Evolutionary conservation across 2,329 filamentous ascomycete species (phyloP), one percentile per base, ranked within the genome.

Genomic region (Venturia pyrina): DNA sequence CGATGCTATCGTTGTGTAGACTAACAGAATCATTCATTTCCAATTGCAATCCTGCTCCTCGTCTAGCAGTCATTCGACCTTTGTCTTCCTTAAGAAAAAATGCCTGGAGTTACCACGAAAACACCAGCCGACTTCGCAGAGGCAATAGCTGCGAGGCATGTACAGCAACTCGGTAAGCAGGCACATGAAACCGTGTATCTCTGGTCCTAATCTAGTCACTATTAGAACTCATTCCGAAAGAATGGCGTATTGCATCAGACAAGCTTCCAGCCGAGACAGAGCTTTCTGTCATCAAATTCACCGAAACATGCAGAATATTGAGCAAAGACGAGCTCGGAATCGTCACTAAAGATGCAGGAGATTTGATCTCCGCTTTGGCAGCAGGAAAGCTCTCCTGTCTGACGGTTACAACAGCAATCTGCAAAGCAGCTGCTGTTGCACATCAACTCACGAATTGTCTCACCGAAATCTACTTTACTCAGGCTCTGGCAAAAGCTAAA

Each of bases 311-410:
- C 34, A 43, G 62, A 8, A 53, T 56, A 8, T 28, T 60, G 24
- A 40, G 19, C 53, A 43, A 50, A 24, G 50, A 60, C 10, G 83
- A 85, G 68, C 70, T 84, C 21, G 77, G 80, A 32, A 83, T 85
- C 53, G 82, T 82, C 4, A 73, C 71, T n/a, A 75, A 75, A 60
- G 74, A 72, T 32, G 78, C 78, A 1, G 73, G 74, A 4, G 70
- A 75, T 0, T 74, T 82, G 10, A 71, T 81, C 11, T 67, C 74
- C n/a, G 76, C 76, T 53, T 70, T 81, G 11, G 76, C 76, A 40
- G 70, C 67, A 5, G 72, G 73, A 19, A 70, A 71, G 61, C 65
- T 79, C 11, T 77, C 70, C 40, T 74, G 74, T 64, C 68, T 76
- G 1, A 74, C 76, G 67, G 77, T 79, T 2, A 70, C 72, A 4